Base-by-base conservation (phyloP, 306 rosid species). In the Quercus aquifolioides region DNA sequence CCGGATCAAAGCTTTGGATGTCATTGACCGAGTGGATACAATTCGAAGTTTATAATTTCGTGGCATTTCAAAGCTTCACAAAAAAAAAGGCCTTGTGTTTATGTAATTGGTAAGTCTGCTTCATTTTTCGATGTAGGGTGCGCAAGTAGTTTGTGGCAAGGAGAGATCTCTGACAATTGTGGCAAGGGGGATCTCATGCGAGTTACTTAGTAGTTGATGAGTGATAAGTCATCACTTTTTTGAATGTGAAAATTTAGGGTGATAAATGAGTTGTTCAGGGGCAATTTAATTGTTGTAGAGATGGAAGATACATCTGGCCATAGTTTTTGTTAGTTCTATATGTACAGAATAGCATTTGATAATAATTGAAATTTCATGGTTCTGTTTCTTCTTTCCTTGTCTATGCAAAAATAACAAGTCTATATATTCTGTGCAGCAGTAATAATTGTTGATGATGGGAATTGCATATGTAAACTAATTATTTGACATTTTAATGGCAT, bases 1-100 rank as follows among this genome's bases (percentile, higher is more conserved):
- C 71, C 86, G 90, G 35, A 86, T 82, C 79, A 96, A 91, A 83
- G 98, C 96, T 19, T 75, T 95, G 87, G 97, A 89, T 25, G 84
- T 65, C 63, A 73, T 73, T 8, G 76, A 73, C 41, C 76, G 76
- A 19, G 63, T 73, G 41, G 76, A 73, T 13, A 73, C 58, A 2
- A 54, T 54, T 30, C 63, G 59, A 26, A 52, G 23, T 51, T 49
- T 23, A 15, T 72, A 72, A 72, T 46, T 72, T 5, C 21, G 30
- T 58, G 79, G 69, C 79, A 11, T 76, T 18, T 73, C 23, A 52
- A 71, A 71, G 76, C 62, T 83, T 64, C 74, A 67, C 12, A 65
- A 65, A 56, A 55, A 69, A 80, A 76, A 46, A 69, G 78, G 75
- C 28, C 17, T 28, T 54, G 19, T 28, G 23, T 73, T 70, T 43